A percentile compares a stretch with the other conserved stretches of the same genome.
Conservation (phyloP, 106 monocot genomes). For the Phalaenopsis equestris region DNA sequence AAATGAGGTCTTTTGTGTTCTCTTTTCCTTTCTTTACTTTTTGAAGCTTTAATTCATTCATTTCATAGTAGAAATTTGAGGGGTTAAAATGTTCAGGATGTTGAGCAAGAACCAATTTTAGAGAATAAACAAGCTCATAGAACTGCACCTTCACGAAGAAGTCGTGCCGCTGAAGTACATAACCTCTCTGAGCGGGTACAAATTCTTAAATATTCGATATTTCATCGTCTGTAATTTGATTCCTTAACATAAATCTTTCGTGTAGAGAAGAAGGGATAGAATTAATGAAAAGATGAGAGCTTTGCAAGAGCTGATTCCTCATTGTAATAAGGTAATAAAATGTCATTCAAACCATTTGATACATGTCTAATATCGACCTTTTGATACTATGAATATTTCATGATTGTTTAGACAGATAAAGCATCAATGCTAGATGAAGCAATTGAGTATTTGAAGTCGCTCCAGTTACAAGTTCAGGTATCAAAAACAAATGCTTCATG, state of each 20-base stretch:
- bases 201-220: background rate
- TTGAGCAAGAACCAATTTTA: constrained; percentile 46
- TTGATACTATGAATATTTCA: background rate
- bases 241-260: constrained; percentile 5
- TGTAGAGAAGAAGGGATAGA: constrained; percentile 85
- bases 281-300: constrained; percentile 97
- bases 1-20: constrained; percentile 41
- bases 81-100: constrained; percentile 32
- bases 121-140: constrained; percentile 27
- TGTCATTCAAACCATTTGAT: background rate
- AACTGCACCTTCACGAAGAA: constrained; percentile 45
- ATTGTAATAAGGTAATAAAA: constrained; percentile 71
- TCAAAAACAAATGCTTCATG: background rate
- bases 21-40: background rate
- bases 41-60: background rate
- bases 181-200: constrained; percentile 90
- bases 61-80: background rate
- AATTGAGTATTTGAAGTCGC: constrained; percentile 54
- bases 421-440: constrained; percentile 67
- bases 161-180: constrained; percentile 85
- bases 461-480: constrained; percentile 59
- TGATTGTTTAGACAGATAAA: constrained; percentile 47
- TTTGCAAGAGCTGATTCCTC: constrained; percentile 92
- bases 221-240: background rate
- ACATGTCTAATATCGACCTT: background rate